Evolutionary conservation across 1,284 basidiomycete species (phyloP).

Genomic region (Trichosporon ovoides): DNA sequence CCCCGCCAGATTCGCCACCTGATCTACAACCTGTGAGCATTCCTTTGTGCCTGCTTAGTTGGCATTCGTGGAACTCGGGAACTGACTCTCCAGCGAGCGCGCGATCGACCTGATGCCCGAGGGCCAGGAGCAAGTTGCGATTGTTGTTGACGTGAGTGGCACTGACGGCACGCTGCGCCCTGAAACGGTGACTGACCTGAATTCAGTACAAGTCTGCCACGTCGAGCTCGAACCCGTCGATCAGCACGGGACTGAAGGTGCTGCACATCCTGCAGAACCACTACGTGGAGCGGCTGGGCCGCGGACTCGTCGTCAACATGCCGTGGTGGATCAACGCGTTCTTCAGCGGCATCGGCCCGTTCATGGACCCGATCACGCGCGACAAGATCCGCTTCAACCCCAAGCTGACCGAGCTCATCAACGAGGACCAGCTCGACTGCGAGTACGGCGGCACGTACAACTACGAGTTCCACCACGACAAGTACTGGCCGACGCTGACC

Average conservation of each 20-base stretch:
- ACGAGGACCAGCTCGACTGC: constrained; percentile 67
- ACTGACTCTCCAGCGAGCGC: constrained; percentile 58
- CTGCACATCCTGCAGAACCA: constrained; percentile 82
- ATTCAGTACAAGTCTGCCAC: constrained; percentile 73
- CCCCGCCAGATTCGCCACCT: constrained; percentile 73
- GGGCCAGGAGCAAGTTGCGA: constrained; percentile 71
- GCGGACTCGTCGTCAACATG: constrained; percentile 77
- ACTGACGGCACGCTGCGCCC: constrained; percentile 65
- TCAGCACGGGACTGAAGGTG: constrained; percentile 70
- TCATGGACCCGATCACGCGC: constrained; percentile 82
- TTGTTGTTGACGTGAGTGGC: constrained; percentile 61
- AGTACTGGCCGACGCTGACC: constrained; percentile 72
- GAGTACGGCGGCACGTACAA: constrained; percentile 75
- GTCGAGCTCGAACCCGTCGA: constrained; percentile 70
- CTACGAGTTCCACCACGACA: constrained; percentile 68
- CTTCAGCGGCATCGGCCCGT: constrained; percentile 79
- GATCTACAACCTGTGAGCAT: constrained; percentile 70
- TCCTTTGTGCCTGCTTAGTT: neutral
- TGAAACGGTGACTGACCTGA: constrained; percentile 67
- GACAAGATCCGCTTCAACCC: constrained; percentile 93
- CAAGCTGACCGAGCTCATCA: constrained; percentile 67
- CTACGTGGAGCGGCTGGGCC: constrained; percentile 76
- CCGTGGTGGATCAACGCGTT: constrained; percentile 74
- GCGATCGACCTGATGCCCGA: constrained; percentile 79
- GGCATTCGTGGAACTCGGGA: neutral